These are phyloP conservation scores for Irpex rosettiformis DNA, from an alignment of 1,284 basidiomycete genomes.

Conservation along the genomic window DNA sequence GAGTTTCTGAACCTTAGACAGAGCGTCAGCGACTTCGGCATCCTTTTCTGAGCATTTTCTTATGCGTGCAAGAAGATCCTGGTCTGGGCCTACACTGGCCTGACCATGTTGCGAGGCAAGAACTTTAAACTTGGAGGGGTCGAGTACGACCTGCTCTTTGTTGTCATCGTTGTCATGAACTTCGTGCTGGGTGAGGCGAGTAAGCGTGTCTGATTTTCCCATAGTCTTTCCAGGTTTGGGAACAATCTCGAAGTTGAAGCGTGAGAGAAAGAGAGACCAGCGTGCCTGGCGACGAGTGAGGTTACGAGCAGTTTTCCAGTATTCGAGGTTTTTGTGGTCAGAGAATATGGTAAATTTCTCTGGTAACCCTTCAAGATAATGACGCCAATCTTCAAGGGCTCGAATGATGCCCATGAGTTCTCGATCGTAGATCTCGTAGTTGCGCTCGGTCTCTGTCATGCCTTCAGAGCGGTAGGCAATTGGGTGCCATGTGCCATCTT, in stretches of 20 bases:
- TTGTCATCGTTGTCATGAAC: constrained; percentile 1
- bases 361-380: constrained; percentile 14
- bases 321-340: constrained; percentile 30
- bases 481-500: constrained; percentile 22
- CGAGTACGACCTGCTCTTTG: not conserved
- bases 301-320: constrained; percentile 16
- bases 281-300: constrained; percentile 15
- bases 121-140: not conserved
- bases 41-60: not conserved
- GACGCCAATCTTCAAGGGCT: constrained; percentile 15
- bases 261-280: constrained; percentile 16
- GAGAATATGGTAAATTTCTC: constrained; percentile 20
- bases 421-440: constrained; percentile 24
- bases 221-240: constrained; percentile 34
- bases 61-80: not conserved
- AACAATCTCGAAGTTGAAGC: constrained; percentile 31
- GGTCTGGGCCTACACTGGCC: not conserved
- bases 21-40: not conserved
- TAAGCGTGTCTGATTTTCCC: constrained; percentile 36
- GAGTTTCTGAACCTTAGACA: not conserved
- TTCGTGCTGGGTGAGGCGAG: constrained; percentile 18
- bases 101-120: not conserved
- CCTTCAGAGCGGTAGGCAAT: constrained; percentile 14
- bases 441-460: constrained; percentile 18
- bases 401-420: constrained; percentile 33